Percentiles rank a stretch among this genome's conserved stretches.
These are phyloP conservation scores for Areca catechu DNA, from an alignment of 176 grass and related monocot species.

Conservation along the genomic window DNA sequence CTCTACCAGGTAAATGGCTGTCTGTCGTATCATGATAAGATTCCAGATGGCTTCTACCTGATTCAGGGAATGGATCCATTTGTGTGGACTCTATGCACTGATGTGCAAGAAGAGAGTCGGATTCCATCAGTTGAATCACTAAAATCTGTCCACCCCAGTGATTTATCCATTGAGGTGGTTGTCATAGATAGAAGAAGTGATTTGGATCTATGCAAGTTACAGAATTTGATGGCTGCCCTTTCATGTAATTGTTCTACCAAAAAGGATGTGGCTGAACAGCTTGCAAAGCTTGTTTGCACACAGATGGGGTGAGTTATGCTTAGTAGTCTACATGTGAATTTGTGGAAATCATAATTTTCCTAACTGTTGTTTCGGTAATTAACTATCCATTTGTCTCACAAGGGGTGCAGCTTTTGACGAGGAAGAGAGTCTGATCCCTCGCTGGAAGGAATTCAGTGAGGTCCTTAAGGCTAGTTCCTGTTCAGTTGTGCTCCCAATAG, in stretches of 20 bases:
- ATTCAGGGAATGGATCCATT: constrained; percentile 96
- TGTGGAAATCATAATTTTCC: not conserved
- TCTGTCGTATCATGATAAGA: constrained; percentile 73
- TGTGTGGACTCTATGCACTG: constrained; percentile 89
- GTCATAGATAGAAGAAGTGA: constrained; percentile 62
- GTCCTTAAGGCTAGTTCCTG: constrained; percentile 47
- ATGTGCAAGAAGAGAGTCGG: constrained; percentile 55
- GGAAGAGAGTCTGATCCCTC: constrained; percentile 54
- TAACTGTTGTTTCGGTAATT: constrained; percentile 2
- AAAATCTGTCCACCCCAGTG: constrained; percentile 41
- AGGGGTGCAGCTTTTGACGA: constrained; percentile 52
- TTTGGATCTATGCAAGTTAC: constrained; percentile 56
- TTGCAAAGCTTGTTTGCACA: constrained; percentile 73
- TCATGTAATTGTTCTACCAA: constrained; percentile 41
- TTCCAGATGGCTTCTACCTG: constrained; percentile 81
- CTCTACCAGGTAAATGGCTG: constrained; percentile 61
- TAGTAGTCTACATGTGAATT: not conserved
- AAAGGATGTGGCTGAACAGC: constrained; percentile 65
- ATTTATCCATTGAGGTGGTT: constrained; percentile 62
- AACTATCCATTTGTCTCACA: constrained; percentile 5
- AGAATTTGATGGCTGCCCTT: constrained; percentile 38
- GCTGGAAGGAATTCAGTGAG: constrained; percentile 68
- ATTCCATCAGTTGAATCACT: constrained; percentile 73
- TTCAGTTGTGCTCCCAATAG: constrained; percentile 63
- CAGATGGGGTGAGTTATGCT: constrained; percentile 60